Conservation (phyloP, 164 flowering plant genomes). For the Macadamia tetraphylla region DNA sequence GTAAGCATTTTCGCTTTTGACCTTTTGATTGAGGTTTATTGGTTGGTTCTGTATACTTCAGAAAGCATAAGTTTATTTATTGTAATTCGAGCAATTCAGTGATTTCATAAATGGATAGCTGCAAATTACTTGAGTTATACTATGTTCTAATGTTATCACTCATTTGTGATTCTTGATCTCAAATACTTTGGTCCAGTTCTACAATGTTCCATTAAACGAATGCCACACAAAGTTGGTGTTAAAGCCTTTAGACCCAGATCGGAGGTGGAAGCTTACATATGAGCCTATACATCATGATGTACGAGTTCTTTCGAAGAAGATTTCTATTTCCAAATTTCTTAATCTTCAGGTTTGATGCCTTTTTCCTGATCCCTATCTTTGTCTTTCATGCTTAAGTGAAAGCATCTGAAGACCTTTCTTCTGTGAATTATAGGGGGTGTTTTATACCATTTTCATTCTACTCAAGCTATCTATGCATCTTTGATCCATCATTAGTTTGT, state of each 20-base stretch:
- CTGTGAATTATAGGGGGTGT: background rate
- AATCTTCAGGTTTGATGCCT: constrained; percentile 69
- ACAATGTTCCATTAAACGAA: constrained; percentile 73
- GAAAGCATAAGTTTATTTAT: background rate
- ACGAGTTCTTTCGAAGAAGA: constrained; percentile 75
- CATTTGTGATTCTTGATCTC: constrained; percentile 5
- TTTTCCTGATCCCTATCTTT: background rate
- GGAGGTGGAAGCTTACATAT: constrained; percentile 73
- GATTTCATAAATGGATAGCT: background rate
- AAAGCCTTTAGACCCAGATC: constrained; percentile 63
- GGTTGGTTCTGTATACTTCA: background rate
- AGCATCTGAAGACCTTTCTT: background rate
- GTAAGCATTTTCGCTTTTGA: background rate
- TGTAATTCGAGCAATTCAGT: background rate
- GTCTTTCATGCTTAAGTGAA: background rate
- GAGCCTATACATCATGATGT: constrained; percentile 76
- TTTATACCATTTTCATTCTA: too few relatives aligned
- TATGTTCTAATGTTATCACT: background rate
- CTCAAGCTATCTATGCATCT: too few relatives aligned
- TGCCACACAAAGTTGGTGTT: constrained; percentile 66
- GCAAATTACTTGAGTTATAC: background rate
- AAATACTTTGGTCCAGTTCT: constrained; percentile 47
- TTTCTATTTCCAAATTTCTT: constrained; percentile 65
- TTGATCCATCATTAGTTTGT: too few relatives aligned
- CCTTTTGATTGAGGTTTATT: background rate